phyloP scores from a whole-genome alignment of 495 filamentous ascomycete genomes.

The Rhypophila decipiens region DNA sequence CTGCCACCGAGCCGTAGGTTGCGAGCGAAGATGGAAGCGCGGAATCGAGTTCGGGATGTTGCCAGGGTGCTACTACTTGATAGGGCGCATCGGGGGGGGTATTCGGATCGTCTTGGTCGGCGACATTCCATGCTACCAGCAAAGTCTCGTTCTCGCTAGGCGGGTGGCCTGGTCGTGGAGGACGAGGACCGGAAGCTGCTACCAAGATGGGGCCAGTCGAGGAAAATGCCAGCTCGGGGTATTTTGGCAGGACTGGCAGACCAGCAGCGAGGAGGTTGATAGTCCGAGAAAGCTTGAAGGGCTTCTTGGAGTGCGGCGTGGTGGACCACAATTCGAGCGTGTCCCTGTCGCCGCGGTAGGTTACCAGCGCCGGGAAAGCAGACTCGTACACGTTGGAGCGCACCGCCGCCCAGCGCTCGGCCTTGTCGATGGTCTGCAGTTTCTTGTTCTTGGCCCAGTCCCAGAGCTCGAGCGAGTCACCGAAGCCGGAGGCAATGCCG shows the following conservation, averaged over 20 bases:
- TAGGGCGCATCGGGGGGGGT: slow-evolving; percentile 16
- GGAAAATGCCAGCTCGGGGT: slow-evolving; percentile 31
- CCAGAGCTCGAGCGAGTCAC: slow-evolving; percentile 30
- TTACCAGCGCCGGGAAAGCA: slow-evolving; percentile 22
- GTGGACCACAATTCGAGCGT: slow-evolving; percentile 50
- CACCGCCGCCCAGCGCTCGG: slow-evolving; percentile 29
- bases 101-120: slow-evolving; percentile 1
- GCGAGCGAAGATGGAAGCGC: slow-evolving; percentile 25
- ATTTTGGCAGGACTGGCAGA: slow-evolving; percentile 28
- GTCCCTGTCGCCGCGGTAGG: slow-evolving; percentile 22
- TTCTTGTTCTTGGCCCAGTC: slow-evolving; percentile 31
- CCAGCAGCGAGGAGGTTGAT: slow-evolving; percentile 45
- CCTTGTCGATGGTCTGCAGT: slow-evolving; percentile 25
- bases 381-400: slow-evolving; percentile 27
- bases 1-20: slow-evolving; percentile 25
- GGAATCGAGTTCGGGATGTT: slow-evolving; percentile 29
- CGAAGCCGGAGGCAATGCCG: slow-evolving; percentile 29
- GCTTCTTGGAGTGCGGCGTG: slow-evolving; percentile 67
- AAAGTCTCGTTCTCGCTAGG: slow-evolving; percentile 28
- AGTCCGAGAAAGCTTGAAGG: slow-evolving; percentile 62
- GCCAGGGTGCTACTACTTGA: slow-evolving; percentile 30
- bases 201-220: slow-evolving; percentile 27
- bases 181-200: slow-evolving; percentile 27
- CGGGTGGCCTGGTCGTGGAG: slow-evolving; percentile 25
- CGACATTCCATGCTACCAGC: slow-evolving; percentile 28